These are phyloP conservation scores for Geranium brycei DNA, from an alignment of 345 rosid species.

Conservation along the genomic window DNA sequence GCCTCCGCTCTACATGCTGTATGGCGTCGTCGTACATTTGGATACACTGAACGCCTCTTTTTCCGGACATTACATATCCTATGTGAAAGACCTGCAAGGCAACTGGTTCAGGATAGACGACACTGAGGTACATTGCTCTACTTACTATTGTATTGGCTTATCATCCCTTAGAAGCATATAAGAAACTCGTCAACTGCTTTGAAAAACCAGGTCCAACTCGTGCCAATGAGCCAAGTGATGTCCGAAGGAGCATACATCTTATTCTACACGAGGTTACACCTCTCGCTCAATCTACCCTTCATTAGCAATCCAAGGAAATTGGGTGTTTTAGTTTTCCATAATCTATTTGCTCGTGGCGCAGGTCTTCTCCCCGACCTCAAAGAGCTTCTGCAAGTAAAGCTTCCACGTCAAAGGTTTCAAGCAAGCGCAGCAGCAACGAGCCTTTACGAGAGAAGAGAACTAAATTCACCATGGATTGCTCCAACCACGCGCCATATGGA, in stretches of 20 bases:
- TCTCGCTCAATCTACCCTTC: no score
- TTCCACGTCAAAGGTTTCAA: not conserved
- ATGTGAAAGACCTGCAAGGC: conserved; percentile 60
- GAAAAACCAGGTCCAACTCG: conserved; percentile 42
- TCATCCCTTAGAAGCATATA: not conserved
- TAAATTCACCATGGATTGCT: conserved; percentile 14
- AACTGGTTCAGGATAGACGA: conserved; percentile 73
- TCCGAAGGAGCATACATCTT: conserved; percentile 85
- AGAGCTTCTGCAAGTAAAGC: conserved; percentile 26
- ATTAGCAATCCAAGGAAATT: no score
- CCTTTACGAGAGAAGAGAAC: conserved; percentile 23
- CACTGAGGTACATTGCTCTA: conserved; percentile 42
- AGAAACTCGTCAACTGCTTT: no score
- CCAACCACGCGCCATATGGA: no score
- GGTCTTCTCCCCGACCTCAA: conserved; percentile 61
- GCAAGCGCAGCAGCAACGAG: conserved; percentile 10
- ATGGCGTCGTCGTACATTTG: conserved; percentile 71
- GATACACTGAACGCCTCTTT: conserved; percentile 75
- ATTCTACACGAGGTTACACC: conserved; percentile 61
- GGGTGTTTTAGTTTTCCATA: not conserved
- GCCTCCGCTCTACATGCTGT: conserved; percentile 69
- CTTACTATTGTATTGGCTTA: not conserved
- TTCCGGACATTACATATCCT: conserved; percentile 73
- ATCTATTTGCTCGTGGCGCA: conserved; percentile 9
- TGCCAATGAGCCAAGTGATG: conserved; percentile 74